Conservation (phyloP, 257 asterid genomes). For the Parsonsia alboflavescens region DNA sequence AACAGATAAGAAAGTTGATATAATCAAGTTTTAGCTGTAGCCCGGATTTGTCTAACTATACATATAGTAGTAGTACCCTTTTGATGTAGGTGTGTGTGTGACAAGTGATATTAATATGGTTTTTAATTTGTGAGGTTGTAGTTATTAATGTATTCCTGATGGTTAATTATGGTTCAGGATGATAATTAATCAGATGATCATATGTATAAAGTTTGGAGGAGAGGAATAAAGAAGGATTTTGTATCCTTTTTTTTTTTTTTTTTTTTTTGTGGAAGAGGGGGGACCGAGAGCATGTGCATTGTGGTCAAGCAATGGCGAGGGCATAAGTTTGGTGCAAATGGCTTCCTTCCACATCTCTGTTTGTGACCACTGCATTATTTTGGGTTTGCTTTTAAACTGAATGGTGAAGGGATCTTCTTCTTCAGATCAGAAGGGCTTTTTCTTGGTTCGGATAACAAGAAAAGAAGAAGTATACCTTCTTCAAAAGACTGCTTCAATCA, state of each 20-base stretch:
- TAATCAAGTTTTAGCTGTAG: not conserved
- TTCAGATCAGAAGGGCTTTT: constrained; percentile 4
- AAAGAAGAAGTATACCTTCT: not conserved
- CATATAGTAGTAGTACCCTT: constrained; percentile 1
- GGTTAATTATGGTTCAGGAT: constrained; percentile 16
- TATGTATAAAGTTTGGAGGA: constrained; percentile 10
- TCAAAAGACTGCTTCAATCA: not conserved
- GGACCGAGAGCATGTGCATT: constrained; percentile 39
- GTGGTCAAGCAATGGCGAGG: constrained; percentile 25
- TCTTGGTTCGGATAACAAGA: constrained; percentile 11
- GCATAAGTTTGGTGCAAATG: constrained; percentile 31
- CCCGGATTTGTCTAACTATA: constrained; percentile 15
- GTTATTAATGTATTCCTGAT: not conserved
- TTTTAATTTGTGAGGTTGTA: not conserved
- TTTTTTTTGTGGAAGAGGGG: not conserved
- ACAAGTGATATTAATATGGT: not conserved
- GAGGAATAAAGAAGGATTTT: constrained; percentile 16
- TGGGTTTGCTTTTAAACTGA: constrained; percentile 22
- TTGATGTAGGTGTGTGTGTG: constrained; percentile 8
- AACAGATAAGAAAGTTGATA: not conserved
- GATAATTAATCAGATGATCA: constrained; percentile 12
- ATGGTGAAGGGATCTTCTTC: constrained; percentile 6
- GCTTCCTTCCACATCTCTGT: constrained; percentile 7
- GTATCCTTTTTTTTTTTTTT: not conserved
- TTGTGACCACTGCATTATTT: constrained; percentile 24